A percentile compares a stretch with the other conserved stretches of the same genome.
Conservation (phyloP, 495 filamentous ascomycete species). For the Podospora pseudopauciseta region DNA sequence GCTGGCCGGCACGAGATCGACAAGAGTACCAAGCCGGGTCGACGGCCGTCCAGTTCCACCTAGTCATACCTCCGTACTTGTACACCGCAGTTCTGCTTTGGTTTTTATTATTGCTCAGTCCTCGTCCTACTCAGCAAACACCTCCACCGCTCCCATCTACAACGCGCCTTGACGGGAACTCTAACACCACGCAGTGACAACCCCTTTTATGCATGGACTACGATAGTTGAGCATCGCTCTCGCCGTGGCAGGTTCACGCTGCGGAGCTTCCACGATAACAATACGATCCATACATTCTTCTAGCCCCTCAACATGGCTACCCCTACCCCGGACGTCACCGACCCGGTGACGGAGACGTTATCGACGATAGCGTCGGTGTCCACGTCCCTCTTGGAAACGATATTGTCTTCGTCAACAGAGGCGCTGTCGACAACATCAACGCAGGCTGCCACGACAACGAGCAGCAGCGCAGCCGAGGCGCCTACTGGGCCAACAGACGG, state of each 20-base stretch:
- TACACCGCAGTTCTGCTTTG: background rate
- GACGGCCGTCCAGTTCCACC: background rate
- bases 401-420: background rate
- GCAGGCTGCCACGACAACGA: constrained; percentile 5
- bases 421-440: background rate
- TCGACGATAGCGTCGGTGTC: constrained; percentile 9
- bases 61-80: background rate
- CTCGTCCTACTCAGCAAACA: background rate
- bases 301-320: background rate
- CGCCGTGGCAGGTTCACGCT: background rate
- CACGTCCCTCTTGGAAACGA: background rate
- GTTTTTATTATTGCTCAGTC: background rate
- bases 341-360: constrained; percentile 8
- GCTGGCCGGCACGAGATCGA: background rate
- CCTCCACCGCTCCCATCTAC: background rate
- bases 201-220: background rate
- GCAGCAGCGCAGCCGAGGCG: background rate
- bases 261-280: background rate
- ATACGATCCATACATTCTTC: constrained; percentile 1
- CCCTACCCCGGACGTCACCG: constrained; percentile 3
- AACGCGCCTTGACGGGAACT: background rate
- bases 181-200: background rate
- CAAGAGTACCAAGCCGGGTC: background rate
- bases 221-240: background rate
- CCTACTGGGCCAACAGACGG: background rate